A percentile compares a stretch with the other conserved stretches of the same genome.
Conservation (phyloP, 106 monocot genomes). For the Posidonia australis region DNA sequence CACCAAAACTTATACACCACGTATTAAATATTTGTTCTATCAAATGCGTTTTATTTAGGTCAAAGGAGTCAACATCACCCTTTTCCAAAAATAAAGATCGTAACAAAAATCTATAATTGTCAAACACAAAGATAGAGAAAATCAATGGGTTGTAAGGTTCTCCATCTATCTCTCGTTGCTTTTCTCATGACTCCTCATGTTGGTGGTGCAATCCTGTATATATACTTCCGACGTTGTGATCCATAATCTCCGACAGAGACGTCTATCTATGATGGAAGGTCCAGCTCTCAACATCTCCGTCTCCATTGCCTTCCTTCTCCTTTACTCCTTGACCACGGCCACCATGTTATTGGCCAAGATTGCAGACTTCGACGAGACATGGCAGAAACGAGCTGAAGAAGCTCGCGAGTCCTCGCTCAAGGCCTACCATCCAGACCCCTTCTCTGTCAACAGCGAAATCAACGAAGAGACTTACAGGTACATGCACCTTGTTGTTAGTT, state of each 20-base stretch:
- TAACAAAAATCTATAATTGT: too few relatives aligned
- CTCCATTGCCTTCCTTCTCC: neutral
- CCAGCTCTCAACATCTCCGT: neutral
- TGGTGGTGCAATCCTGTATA: too few relatives aligned
- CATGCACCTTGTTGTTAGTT: too few relatives aligned
- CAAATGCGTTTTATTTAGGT: too few relatives aligned
- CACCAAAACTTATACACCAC: too few relatives aligned
- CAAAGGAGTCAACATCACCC: too few relatives aligned
- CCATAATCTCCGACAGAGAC: neutral
- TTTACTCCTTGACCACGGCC: neutral
- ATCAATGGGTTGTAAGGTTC: neutral
- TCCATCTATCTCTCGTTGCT: neutral
- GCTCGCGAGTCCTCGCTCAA: constrained; percentile 1
- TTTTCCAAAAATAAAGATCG: too few relatives aligned
- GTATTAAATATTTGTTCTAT: too few relatives aligned
- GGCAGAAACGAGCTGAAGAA: constrained; percentile 18
- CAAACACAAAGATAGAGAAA: too few relatives aligned
- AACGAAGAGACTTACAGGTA: neutral
- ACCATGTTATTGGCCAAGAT: constrained; percentile 8
- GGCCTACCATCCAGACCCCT: constrained; percentile 29
- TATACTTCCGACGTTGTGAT: neutral
- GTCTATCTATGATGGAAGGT: neutral
- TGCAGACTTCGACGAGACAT: constrained; percentile 29
- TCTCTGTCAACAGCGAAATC: constrained; percentile 4
- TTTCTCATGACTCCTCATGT: too few relatives aligned